Evolutionary conservation across 1,284 basidiomycete genomes (phyloP), one percentile per base, ranked within the genome.

Genomic region (Rhodotorula glutinis): DNA sequence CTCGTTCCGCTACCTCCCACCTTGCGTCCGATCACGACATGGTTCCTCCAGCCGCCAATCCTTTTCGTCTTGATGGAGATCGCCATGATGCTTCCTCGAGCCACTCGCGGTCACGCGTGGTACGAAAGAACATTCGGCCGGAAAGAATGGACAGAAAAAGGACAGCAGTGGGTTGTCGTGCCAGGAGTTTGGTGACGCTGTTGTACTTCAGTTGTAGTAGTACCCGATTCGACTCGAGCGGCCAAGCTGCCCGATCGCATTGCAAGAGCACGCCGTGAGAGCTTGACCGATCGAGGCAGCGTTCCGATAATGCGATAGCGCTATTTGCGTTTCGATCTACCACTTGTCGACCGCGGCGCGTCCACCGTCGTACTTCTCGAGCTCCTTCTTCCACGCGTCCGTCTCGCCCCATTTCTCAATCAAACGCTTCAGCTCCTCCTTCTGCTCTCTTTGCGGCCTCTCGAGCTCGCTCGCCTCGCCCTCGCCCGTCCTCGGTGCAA

Each of bases 351-450:
- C 80, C 72, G 90, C 90, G 78, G 87, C 83, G 13, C 89, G 90
- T 61, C 85, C 85, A 63, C 89, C 88, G 76, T 86, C 88, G 77
- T 91, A 92, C 79, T 87, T 89, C 73, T 84, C 85, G 58, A 92
- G 79, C 79, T 93, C 92, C 60, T 83, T 84, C 76, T 82, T 83
- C 91, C 91, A 97, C 44, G 16, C 52, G 74, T 88, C 92, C 3
- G 82, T 82, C 29, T 85, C 76, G 0, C 91, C 91, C 74, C 96
- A 96, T 79, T 94, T 95, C 77, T 83, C 85, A 65, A 96, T 76
- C 58, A 96, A 81, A 58, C 82, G 76, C 23, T 83, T 82, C 43
- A 96, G 82, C 77, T 96, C 93, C 65, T 87, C 84, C 63, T 88
- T 82, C 79, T 97, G 92, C 77, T 94, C 91, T 75, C 80, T 85